Evolutionary conservation across 768 basidiomycete species (phyloP).

Genomic region (Russula abietina): DNA sequence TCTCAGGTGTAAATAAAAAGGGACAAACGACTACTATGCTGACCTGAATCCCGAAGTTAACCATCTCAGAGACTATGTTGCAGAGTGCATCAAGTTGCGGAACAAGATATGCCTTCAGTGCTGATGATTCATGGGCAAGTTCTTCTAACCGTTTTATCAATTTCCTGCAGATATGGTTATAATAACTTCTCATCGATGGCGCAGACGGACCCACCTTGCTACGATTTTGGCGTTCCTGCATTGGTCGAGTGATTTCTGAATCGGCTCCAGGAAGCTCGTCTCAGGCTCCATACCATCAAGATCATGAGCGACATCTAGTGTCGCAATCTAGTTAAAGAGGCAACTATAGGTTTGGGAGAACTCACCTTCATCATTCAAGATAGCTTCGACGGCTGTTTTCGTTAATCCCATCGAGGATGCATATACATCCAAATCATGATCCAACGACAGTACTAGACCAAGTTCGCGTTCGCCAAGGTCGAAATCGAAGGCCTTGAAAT

Average conservation of each 20-base stretch:
- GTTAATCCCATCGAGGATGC: constrained; percentile 85
- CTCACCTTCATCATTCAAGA: constrained; percentile 73
- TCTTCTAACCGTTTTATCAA: constrained; percentile 82
- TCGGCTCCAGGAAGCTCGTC: constrained; percentile 69
- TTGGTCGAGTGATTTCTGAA: constrained; percentile 76
- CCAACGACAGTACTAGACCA: constrained; percentile 73
- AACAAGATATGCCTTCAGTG: constrained; percentile 64
- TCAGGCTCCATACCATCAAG: constrained; percentile 71
- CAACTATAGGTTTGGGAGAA: neutral
- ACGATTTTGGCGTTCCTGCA: constrained; percentile 74
- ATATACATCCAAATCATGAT: constrained; percentile 91
- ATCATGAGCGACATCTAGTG: constrained; percentile 63
- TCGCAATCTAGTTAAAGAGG: neutral
- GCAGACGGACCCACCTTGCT: constrained; percentile 44
- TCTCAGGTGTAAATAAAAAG: neutral
- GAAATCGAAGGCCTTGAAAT: constrained; percentile 75
- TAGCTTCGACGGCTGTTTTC: constrained; percentile 73
- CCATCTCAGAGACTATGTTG: constrained; percentile 68
- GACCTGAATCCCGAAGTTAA: constrained; percentile 89
- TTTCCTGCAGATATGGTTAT: constrained; percentile 49
- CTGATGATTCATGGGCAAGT: constrained; percentile 60
- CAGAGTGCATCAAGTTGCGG: constrained; percentile 69
- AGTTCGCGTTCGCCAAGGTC: constrained; percentile 89
- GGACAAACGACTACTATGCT: constrained; percentile 26
- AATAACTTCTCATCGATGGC: neutral